These are phyloP conservation scores for Ganoderma leucocontextum DNA, from an alignment of 1,284 basidiomycete species.

Conservation along the genomic window DNA sequence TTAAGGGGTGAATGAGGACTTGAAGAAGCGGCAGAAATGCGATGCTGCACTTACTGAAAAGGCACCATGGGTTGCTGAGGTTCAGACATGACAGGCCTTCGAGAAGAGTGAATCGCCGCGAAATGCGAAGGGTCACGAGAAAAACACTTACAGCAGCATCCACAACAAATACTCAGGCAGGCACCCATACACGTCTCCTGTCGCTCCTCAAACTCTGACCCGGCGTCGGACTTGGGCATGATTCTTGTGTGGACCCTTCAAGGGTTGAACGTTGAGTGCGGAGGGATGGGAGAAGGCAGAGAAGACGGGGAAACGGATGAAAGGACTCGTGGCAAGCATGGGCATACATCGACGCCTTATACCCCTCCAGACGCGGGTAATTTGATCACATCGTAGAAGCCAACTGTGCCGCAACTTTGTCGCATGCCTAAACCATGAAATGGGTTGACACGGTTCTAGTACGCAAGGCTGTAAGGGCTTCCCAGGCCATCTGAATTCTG, in stretches of 20 bases:
- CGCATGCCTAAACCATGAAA: background rate
- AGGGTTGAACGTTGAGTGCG: background rate
- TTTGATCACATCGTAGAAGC: background rate
- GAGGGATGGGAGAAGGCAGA: background rate
- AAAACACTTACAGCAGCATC: slow-evolving; percentile 12
- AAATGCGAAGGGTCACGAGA: too few relatives aligned
- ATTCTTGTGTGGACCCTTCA: background rate
- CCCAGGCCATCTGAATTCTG: background rate
- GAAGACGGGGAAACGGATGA: background rate
- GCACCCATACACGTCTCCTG: slow-evolving; percentile 16
- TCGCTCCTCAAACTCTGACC: slow-evolving; percentile 6
- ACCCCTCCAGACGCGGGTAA: background rate
- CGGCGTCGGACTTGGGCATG: slow-evolving; percentile 7
- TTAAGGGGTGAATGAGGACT: background rate
- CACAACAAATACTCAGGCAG: slow-evolving; percentile 19
- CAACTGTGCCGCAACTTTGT: background rate
- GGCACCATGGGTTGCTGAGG: slow-evolving; percentile 14
- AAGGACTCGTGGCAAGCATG: background rate
- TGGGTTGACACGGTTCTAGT: background rate
- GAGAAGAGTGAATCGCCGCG: background rate
- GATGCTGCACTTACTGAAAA: slow-evolving; percentile 1
- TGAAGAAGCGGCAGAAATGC: background rate
- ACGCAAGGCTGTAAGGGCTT: background rate
- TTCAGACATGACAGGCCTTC: slow-evolving; percentile 8
- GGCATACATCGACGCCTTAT: background rate